Evolutionary conservation across 495 filamentous ascomycete genomes (phyloP).

Genomic region (Penicillium psychrofluorescens): DNA sequence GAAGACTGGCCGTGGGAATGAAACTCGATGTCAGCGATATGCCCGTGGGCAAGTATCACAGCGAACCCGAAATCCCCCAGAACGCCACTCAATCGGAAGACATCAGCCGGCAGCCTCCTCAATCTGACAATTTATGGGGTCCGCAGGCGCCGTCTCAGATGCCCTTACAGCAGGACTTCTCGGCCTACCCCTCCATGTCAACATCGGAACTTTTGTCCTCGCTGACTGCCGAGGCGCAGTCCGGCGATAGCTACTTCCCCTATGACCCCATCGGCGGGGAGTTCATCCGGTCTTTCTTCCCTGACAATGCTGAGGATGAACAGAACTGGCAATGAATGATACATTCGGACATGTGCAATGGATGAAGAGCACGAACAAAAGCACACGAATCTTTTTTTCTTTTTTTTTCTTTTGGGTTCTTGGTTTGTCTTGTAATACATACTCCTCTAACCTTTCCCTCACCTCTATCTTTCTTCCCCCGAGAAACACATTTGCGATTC

Average conservation of each 20-base stretch:
- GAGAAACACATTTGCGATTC: too few species aligned
- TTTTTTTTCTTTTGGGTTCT: too few species aligned
- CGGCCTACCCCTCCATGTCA: neutral
- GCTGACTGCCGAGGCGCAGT: slow-evolving; percentile 3
- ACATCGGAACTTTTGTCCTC: slow-evolving; percentile 6
- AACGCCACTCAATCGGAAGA: neutral
- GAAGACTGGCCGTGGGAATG: slow-evolving; percentile 35
- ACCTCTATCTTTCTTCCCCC: too few species aligned
- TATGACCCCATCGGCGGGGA: slow-evolving; percentile 40
- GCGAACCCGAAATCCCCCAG: slow-evolving; percentile 7
- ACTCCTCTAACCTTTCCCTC: too few species aligned
- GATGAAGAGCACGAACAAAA: too few species aligned
- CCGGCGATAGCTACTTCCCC: slow-evolving; percentile 30
- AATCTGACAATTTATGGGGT: neutral
- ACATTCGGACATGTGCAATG: too few species aligned
- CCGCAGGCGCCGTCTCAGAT: neutral
- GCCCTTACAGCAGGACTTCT: neutral
- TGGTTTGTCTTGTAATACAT: too few species aligned
- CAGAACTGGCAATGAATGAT: neutral
- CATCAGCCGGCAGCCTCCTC: neutral
- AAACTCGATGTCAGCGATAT: slow-evolving; percentile 34
- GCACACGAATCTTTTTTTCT: too few species aligned
- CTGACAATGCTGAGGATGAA: slow-evolving; percentile 18
- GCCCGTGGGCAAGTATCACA: slow-evolving; percentile 19
- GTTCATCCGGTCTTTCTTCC: slow-evolving; percentile 42